Base-by-base conservation (phyloP, 2,329 filamentous ascomycete species). In the Colletotrichum camelliae region DNA sequence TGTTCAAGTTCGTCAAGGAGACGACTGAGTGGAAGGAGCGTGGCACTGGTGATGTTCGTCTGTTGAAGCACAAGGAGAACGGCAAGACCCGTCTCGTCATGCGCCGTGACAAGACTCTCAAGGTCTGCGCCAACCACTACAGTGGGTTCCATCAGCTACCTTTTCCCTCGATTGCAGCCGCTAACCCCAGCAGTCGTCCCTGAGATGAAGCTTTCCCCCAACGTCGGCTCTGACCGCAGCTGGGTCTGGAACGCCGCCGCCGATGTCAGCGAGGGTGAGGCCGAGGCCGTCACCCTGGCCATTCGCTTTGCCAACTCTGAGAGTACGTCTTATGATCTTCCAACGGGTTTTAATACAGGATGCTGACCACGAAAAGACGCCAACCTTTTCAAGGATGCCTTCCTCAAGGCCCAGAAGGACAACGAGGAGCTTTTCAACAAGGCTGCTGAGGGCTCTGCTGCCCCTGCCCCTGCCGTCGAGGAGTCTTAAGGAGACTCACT, bases 51-150 rank as follows among this genome's bases (percentile, higher is more conserved):
- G 96, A 98, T 82, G 96, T 98, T 79, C 93, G 96, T 83, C 91
- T 99, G 86, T 91, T 99, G 84, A 98, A 98, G 93, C 97, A 99
- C 91, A 97, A 96, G 92, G 96, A 98, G 90, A 98, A 98, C 86
- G 93, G 94, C 88, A 98, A 98, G 94, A 98, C 96, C 75, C 93
- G 97, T 81, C 90, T 99, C 82, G 97, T 99, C 81, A 99, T 99
- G 97, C 94, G 97, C 86, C 93, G 97, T 85, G 97, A 99, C 91
- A 98, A 98, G 95, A 99, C 97, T 77, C 93, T 98, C 89, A 99
- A 99, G 92, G 97, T 99, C 88, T 99, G 97, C 93, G 97, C 97
- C 85, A 99, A 99, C 91, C 97, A 99, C 91, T 99, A 99, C 88
- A 94, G 96, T 98, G 93, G 83, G 94, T 89, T 21, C 31, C 16